phyloP scores from a whole-genome alignment of 78 protist genomes.

The Dictyostelium brefeldianum region DNA sequence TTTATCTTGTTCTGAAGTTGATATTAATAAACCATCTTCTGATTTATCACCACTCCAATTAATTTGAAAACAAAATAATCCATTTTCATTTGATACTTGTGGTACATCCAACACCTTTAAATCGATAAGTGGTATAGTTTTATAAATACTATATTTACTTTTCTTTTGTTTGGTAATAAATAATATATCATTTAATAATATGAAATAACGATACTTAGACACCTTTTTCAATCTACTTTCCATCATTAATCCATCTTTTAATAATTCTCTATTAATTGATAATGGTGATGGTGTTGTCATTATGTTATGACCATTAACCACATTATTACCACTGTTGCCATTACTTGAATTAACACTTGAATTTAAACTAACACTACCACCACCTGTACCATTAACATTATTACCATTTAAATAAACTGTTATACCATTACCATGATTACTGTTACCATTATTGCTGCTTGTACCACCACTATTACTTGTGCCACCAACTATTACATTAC shows the following conservation, averaged over 20 bases:
- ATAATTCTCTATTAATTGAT: neutral
- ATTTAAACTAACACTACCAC: neutral
- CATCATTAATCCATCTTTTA: constrained; percentile 72
- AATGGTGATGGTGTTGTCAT: neutral
- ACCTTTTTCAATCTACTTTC: constrained; percentile 33
- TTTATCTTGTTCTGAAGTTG: constrained; percentile 20
- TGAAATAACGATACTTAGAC: constrained; percentile 40
- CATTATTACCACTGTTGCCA: neutral
- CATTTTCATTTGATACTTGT: neutral
- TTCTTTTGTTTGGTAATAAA: constrained; percentile 67
- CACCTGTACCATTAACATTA: neutral
- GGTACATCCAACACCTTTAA: constrained; percentile 40
- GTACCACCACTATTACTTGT: neutral
- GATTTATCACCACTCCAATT: constrained; percentile 59
- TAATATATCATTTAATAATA: constrained; percentile 47
- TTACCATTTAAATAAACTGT: neutral
- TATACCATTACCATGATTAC: neutral
- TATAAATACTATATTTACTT: constrained; percentile 24
- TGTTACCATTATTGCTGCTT: neutral
- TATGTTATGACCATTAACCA: neutral
- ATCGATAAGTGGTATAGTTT: constrained; percentile 33
- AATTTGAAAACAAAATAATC: constrained; percentile 34
- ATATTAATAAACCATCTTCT: constrained; percentile 28
- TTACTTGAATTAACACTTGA: neutral
- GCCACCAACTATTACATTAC: constrained; percentile 11